These are phyloP conservation scores for Boeremia exigua DNA, from an alignment of 2,329 filamentous ascomycete species.

Conservation along the genomic window DNA sequence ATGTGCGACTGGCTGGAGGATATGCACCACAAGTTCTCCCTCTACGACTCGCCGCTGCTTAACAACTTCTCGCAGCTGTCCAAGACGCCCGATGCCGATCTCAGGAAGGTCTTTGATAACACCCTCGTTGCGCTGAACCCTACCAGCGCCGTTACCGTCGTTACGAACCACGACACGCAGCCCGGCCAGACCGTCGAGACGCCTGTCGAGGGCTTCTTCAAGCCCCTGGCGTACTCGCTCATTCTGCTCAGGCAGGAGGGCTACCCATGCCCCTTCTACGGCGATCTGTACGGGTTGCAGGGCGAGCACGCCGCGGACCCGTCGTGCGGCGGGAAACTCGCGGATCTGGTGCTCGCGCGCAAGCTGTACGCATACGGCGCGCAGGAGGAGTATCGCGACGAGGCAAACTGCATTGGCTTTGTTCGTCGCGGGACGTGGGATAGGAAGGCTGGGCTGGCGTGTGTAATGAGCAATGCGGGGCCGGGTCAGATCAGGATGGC, in stretches of 20 bases:
- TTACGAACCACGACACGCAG: slow-evolving; percentile 75
- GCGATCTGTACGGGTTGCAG: slow-evolving; percentile 71
- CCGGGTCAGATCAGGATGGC: slow-evolving; percentile 64
- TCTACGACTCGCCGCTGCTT: slow-evolving; percentile 73
- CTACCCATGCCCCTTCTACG: slow-evolving; percentile 73
- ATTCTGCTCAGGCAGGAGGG: slow-evolving; percentile 70
- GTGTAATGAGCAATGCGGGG: slow-evolving; percentile 58
- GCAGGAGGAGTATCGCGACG: slow-evolving; percentile 69
- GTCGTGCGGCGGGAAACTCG: slow-evolving; percentile 61
- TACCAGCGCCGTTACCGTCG: slow-evolving; percentile 68
- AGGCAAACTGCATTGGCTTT: slow-evolving; percentile 67
- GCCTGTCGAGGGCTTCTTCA: slow-evolving; percentile 70
- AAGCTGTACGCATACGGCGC: slow-evolving; percentile 71
- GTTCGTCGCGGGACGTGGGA: slow-evolving; percentile 60
- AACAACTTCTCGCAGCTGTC: slow-evolving; percentile 70
- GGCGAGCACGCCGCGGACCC: slow-evolving; percentile 59
- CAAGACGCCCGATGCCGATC: slow-evolving; percentile 62
- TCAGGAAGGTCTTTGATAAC: slow-evolving; percentile 68
- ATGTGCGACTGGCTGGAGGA: slow-evolving; percentile 64
- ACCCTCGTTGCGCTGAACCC: slow-evolving; percentile 64
- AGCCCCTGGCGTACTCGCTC: slow-evolving; percentile 73
- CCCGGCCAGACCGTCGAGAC: slow-evolving; percentile 68
- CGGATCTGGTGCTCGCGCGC: slow-evolving; percentile 65
- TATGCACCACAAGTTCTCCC: slow-evolving; percentile 60
- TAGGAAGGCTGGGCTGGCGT: slow-evolving; percentile 55